Conservation (phyloP, 257 asterid species). For the Orobanche coerulescens region DNA sequence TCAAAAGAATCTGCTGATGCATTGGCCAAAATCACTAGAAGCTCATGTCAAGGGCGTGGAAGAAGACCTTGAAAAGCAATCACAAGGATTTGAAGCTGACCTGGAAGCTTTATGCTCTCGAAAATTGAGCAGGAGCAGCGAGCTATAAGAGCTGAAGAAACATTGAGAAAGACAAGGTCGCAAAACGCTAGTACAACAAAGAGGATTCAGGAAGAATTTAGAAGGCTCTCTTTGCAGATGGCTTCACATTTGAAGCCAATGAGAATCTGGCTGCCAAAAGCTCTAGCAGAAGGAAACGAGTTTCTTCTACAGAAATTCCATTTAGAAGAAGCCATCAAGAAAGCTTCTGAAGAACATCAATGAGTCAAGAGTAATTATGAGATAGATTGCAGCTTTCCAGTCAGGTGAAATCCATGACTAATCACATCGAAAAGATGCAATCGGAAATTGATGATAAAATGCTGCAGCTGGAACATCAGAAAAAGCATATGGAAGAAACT, state of each 20-base stretch:
- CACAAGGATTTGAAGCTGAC: slow-evolving; percentile 70
- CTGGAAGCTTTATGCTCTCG: slow-evolving; percentile 45
- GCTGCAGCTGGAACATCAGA: slow-evolving; percentile 38
- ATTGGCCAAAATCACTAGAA: slow-evolving; percentile 47
- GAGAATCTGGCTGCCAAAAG: slow-evolving; percentile 78
- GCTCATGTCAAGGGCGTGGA: slow-evolving; percentile 54
- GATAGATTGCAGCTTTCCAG: slow-evolving; percentile 34
- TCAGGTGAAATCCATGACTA: slow-evolving; percentile 20
- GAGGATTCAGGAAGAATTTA: slow-evolving; percentile 75
- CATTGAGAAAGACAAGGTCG: slow-evolving; percentile 64
- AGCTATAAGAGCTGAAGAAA: slow-evolving; percentile 86
- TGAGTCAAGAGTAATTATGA: slow-evolving; percentile 35
- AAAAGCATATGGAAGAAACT: too few species aligned
- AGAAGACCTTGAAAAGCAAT: slow-evolving; percentile 76
- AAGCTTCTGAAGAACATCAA: slow-evolving; percentile 51
- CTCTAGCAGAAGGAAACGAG: slow-evolving; percentile 69
- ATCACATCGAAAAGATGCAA: slow-evolving; percentile 39
- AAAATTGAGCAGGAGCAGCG: slow-evolving; percentile 90
- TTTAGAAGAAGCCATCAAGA: slow-evolving; percentile 51
- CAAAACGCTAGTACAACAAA: slow-evolving; percentile 75
- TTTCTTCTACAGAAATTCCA: slow-evolving; percentile 49
- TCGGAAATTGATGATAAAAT: slow-evolving; percentile 39
- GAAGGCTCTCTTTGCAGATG: slow-evolving; percentile 72
- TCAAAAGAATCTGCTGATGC: slow-evolving; percentile 42
- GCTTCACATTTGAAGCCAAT: slow-evolving; percentile 74